Percentiles rank a stretch among this genome's conserved stretches.
These are phyloP conservation scores for Polytrichum formosum DNA, from an alignment of 225 moss, liverwort and hornwort species.

Conservation along the genomic window DNA sequence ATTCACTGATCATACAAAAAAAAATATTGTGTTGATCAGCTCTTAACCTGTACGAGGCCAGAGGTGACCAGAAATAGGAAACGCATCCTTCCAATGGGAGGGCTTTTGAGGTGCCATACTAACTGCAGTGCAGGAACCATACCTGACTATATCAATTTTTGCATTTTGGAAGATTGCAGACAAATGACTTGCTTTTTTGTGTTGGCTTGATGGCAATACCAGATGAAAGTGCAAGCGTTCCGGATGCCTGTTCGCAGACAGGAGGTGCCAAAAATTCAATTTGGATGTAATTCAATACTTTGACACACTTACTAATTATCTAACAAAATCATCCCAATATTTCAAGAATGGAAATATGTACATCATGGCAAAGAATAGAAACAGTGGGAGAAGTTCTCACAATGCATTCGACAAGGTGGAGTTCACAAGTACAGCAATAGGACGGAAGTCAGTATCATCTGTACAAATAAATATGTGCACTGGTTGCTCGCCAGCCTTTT, in stretches of 20 bases:
- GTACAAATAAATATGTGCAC: conserved; percentile 67
- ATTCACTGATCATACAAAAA: conserved; percentile 27
- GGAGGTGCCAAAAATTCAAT: too few species aligned
- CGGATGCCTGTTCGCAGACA: conserved; percentile 51
- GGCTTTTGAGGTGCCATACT: too few species aligned
- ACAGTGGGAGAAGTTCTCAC: conserved; percentile 23
- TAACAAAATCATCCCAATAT: too few species aligned
- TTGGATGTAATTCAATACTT: too few species aligned
- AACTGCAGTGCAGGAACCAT: background rate
- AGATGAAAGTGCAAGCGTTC: conserved; percentile 80
- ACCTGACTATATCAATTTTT: conserved; percentile 73
- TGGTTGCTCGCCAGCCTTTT: conserved; percentile 38
- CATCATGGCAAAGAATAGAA: background rate
- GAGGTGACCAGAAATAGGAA: too few species aligned
- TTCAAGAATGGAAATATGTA: too few species aligned
- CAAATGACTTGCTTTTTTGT: conserved; percentile 53
- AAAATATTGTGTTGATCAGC: background rate
- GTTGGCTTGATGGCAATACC: conserved; percentile 56
- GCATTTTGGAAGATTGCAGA: conserved; percentile 44
- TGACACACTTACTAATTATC: too few species aligned
- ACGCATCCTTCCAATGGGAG: too few species aligned
- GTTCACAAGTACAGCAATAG: conserved; percentile 81
- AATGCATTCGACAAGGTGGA: conserved; percentile 73
- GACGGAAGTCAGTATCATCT: conserved; percentile 68
- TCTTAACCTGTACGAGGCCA: too few species aligned